Percentiles rank a stretch among this genome's conserved stretches.
These are phyloP conservation scores for Withania somnifera DNA, from an alignment of 305 asterid genomes.

Conservation along the genomic window DNA sequence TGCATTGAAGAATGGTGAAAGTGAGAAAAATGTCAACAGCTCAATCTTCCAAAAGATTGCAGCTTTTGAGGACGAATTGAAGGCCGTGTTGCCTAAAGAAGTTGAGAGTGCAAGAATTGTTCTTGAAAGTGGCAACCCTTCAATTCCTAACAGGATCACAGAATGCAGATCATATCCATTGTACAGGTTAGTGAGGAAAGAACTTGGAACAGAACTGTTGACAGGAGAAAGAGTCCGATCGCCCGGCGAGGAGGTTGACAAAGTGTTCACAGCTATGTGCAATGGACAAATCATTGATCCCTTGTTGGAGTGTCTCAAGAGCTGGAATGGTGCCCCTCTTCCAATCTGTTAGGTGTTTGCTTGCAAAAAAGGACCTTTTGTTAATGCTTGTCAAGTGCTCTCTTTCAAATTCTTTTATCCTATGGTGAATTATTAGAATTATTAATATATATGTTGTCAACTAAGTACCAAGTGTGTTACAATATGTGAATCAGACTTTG, in stretches of 20 bases:
- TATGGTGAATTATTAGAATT: too few relatives aligned
- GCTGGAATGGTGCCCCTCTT: conserved; percentile 74
- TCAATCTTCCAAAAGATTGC: conserved; percentile 76
- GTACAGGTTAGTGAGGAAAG: conserved; percentile 54
- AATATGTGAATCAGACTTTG: too few relatives aligned
- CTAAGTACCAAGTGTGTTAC: too few relatives aligned
- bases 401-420: background rate
- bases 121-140: conserved; percentile 47
- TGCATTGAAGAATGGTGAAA: conserved; percentile 51
- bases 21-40: conserved; percentile 41
- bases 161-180: conserved; percentile 82
- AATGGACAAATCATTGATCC: conserved; percentile 58
- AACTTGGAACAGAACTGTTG: conserved; percentile 35
- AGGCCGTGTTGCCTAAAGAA: conserved; percentile 51
- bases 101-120: conserved; percentile 45
- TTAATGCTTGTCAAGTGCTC: background rate
- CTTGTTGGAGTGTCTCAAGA: conserved; percentile 59
- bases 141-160: conserved; percentile 40
- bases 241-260: conserved; percentile 72
- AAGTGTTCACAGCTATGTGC: conserved; percentile 61
- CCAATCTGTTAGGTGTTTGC: conserved; percentile 17
- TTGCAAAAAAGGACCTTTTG: background rate
- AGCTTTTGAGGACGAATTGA: conserved; percentile 60
- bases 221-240: conserved; percentile 65
- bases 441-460: too few relatives aligned